Conservation (phyloP, 2,329 filamentous ascomycete species). For the Diaporthe eres region DNA sequence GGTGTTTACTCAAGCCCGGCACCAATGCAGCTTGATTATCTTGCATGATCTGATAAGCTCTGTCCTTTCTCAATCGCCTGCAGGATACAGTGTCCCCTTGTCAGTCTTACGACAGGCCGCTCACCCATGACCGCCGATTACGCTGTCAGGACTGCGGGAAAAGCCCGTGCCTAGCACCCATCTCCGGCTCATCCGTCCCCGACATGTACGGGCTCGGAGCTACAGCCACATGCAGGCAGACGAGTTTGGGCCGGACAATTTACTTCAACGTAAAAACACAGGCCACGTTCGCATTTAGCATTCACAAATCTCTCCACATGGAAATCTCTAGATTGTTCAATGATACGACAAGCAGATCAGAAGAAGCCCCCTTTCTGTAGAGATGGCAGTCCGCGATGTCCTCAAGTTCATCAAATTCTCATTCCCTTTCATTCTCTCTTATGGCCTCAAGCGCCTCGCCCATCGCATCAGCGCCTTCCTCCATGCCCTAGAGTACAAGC, state of each 20-base stretch:
- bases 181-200: background rate
- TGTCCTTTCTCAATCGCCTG: background rate
- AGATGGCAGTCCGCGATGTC: slow-evolving; percentile 24
- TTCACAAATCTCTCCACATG: too few relatives aligned
- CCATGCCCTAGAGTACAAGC: slow-evolving; percentile 16
- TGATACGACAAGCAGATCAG: too few relatives aligned
- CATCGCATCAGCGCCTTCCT: background rate
- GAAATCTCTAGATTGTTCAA: too few relatives aligned
- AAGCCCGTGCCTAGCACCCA: background rate
- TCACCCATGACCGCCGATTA: background rate
- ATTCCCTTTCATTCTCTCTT: background rate
- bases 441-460: background rate
- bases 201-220: background rate
- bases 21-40: slow-evolving; percentile 22
- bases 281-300: background rate
- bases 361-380: background rate
- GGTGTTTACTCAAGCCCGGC: background rate
- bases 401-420: slow-evolving; percentile 22
- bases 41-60: slow-evolving; percentile 36
- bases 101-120: background rate
- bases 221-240: background rate
- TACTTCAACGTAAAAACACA: background rate
- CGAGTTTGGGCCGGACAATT: background rate
- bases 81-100: background rate
- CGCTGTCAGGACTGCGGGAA: background rate